Conservation (phyloP, 129 eudicot genomes). For the Flaveria ramosissima region DNA sequence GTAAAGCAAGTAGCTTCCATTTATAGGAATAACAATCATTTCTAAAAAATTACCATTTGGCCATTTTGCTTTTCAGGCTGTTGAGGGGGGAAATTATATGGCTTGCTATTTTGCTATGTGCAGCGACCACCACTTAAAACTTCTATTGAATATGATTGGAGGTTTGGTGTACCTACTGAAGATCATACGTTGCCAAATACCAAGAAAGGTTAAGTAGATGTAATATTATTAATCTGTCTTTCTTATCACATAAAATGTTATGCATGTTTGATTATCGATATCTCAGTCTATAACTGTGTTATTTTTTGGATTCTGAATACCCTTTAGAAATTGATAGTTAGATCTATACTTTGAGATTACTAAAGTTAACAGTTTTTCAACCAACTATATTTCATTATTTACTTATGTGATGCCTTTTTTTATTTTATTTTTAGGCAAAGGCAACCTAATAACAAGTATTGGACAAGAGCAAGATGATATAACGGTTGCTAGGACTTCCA, state of each 20-base stretch:
- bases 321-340: too few relatives aligned
- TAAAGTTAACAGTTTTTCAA: too few relatives aligned
- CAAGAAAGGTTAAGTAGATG: slow-evolving; percentile 25
- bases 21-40: slow-evolving; percentile 65
- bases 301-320: too few relatives aligned
- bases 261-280: background rate
- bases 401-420: too few relatives aligned
- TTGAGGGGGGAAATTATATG: slow-evolving; percentile 74
- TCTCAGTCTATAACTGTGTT: too few relatives aligned
- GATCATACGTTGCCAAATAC: slow-evolving; percentile 17
- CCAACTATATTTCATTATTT: too few relatives aligned
- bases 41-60: slow-evolving; percentile 64
- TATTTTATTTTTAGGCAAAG: too few relatives aligned
- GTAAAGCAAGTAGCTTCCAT: slow-evolving; percentile 56
- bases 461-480: too few relatives aligned
- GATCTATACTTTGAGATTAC: too few relatives aligned
- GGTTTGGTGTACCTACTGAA: slow-evolving; percentile 69
- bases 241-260: background rate
- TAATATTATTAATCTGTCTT: background rate
- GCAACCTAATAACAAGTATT: too few relatives aligned
- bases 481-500: too few relatives aligned
- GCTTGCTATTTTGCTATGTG: slow-evolving; percentile 64
- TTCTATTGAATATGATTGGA: slow-evolving; percentile 76
- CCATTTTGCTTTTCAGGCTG: slow-evolving; percentile 61
- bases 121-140: slow-evolving; percentile 51